Percentiles rank a stretch among this genome's conserved stretches.
phyloP scores from a whole-genome alignment of 2,329 filamentous ascomycete species.

The Periconia digitata region DNA sequence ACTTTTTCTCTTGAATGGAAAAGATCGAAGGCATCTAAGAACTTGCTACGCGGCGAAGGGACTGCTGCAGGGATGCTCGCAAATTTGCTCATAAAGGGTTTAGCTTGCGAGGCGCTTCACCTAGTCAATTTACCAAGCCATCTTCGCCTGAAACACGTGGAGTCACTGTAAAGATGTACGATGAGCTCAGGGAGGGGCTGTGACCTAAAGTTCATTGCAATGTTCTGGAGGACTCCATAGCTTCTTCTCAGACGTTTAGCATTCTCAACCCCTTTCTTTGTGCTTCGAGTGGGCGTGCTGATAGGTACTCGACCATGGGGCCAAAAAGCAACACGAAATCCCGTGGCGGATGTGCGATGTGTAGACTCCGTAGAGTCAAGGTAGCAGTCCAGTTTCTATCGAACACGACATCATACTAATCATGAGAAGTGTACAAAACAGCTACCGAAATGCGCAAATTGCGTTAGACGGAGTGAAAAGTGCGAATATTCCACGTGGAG shows the following conservation, averaged over 20 bases:
- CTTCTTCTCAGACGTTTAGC: not conserved
- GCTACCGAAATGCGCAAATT: constrained; percentile 1
- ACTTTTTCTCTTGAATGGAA: too few relatives aligned
- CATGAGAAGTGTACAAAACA: not conserved
- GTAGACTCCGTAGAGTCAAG: constrained; percentile 6
- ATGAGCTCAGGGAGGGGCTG: too few relatives aligned
- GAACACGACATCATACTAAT: not conserved
- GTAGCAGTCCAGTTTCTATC: not conserved
- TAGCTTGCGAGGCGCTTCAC: not conserved
- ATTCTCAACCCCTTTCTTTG: not conserved
- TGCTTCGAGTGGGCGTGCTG: not conserved
- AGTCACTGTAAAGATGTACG: too few relatives aligned
- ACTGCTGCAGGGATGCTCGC: not conserved
- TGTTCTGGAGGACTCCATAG: not conserved
- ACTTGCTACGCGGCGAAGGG: too few relatives aligned
- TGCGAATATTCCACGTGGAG: not conserved
- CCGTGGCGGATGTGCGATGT: constrained; percentile 1
- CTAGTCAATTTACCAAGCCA: not conserved
- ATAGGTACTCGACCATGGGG: not conserved
- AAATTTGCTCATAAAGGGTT: not conserved
- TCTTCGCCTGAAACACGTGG: not conserved
- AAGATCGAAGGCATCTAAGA: too few relatives aligned
- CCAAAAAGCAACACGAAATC: not conserved
- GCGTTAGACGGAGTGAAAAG: not conserved
- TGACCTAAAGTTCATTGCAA: not conserved